These are phyloP conservation scores for Boletus reticulatus DNA, from an alignment of 768 basidiomycete species.

Conservation along the genomic window DNA sequence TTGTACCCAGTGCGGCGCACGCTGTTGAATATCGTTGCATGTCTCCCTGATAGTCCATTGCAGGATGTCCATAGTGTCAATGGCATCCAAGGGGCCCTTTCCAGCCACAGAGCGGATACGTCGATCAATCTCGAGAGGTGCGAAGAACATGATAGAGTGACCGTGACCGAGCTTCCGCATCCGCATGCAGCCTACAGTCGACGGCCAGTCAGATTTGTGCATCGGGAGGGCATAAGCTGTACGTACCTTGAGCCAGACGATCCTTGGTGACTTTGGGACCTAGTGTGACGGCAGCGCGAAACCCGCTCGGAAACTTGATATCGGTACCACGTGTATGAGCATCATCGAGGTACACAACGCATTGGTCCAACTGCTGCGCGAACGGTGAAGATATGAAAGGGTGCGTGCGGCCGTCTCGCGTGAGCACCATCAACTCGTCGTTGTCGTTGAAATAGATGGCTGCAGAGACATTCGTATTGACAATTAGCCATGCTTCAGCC, in stretches of 20 bases:
- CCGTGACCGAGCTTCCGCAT: slow-evolving; percentile 49
- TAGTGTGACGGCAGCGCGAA: slow-evolving; percentile 38
- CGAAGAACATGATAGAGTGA: slow-evolving; percentile 49
- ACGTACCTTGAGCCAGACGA: slow-evolving; percentile 34
- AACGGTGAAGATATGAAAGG: slow-evolving; percentile 33
- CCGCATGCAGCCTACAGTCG: slow-evolving; percentile 47
- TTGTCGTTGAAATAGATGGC: slow-evolving; percentile 32
- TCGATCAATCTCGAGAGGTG: slow-evolving; percentile 39
- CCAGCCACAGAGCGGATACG: slow-evolving; percentile 31
- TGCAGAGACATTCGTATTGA: slow-evolving; percentile 15
- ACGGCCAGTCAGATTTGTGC: not conserved
- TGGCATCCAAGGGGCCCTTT: not conserved
- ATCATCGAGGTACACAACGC: slow-evolving; percentile 39
- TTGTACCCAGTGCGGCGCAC: slow-evolving; percentile 41
- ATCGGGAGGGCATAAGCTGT: not conserved
- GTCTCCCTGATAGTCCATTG: slow-evolving; percentile 46
- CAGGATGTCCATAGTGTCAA: slow-evolving; percentile 35
- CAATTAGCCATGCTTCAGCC: slow-evolving; percentile 40
- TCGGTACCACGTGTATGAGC: slow-evolving; percentile 41
- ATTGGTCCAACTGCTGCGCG: slow-evolving; percentile 33
- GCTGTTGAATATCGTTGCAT: slow-evolving; percentile 39
- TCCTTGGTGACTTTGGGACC: slow-evolving; percentile 40
- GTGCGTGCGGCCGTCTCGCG: slow-evolving; percentile 30
- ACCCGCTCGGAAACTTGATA: slow-evolving; percentile 33
- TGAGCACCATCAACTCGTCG: slow-evolving; percentile 34